Evolutionary conservation across 768 basidiomycete species (phyloP).

Genomic region (Lentinula raphanica): DNA sequence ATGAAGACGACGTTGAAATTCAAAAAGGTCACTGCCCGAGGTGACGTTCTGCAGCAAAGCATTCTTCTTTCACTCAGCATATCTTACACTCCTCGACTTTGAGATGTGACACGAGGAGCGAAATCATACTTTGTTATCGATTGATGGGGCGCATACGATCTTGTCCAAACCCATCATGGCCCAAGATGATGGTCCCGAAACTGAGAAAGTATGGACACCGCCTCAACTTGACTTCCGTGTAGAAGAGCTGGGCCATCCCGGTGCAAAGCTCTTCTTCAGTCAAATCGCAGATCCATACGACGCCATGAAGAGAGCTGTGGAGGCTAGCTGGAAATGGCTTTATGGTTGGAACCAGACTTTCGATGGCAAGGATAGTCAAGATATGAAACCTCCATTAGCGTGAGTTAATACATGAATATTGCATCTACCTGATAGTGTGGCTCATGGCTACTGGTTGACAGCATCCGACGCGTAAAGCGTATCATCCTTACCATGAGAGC

Average conservation of each 20-base stretch:
- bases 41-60: too few species aligned
- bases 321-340: conserved; percentile 44
- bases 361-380: conserved; percentile 32
- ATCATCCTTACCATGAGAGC: conserved; percentile 57
- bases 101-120: too few species aligned
- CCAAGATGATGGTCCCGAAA: not conserved
- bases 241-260: conserved; percentile 56
- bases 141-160: too few species aligned
- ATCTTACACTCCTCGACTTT: too few species aligned
- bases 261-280: conserved; percentile 50
- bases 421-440: not conserved
- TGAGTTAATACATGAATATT: not conserved
- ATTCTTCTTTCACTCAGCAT: too few species aligned
- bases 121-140: not conserved
- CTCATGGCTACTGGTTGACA: not conserved
- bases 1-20: too few species aligned
- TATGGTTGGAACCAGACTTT: conserved; percentile 25
- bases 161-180: not conserved
- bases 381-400: conserved; percentile 1
- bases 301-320: conserved; percentile 37
- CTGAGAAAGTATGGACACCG: conserved; percentile 35
- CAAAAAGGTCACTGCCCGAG: too few species aligned
- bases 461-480: conserved; percentile 37
- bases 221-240: conserved; percentile 52
- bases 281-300: conserved; percentile 37